A percentile compares a stretch with the other conserved stretches of the same genome.
Conservation (phyloP, 2,329 filamentous ascomycete genomes). For the Penicillium sp. region DNA sequence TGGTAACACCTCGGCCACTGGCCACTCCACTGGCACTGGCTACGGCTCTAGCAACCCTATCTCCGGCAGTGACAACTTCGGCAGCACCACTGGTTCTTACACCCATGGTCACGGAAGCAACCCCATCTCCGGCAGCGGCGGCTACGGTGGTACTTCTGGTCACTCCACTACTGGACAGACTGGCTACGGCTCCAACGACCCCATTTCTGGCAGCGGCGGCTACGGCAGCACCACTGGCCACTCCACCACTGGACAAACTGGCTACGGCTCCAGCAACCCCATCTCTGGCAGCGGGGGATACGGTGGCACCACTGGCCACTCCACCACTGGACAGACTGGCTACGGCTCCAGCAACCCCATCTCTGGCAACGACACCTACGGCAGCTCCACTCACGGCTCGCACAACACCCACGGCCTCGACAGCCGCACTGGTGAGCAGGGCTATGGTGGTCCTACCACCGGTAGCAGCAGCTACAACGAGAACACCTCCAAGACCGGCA, state of each 20-base stretch:
- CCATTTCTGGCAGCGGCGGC: not conserved
- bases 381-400: slow-evolving; percentile 35
- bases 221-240: not conserved
- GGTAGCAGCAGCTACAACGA: slow-evolving; percentile 19
- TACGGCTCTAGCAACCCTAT: not conserved
- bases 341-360: not conserved
- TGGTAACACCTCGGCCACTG: not conserved
- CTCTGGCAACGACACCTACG: slow-evolving; percentile 1
- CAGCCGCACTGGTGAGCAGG: slow-evolving; percentile 11
- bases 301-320: not conserved
- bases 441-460: slow-evolving; percentile 11
- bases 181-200: not conserved
- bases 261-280: slow-evolving; percentile 2
- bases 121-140: slow-evolving; percentile 2
- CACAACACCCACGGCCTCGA: slow-evolving; percentile 55
- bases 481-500: slow-evolving; percentile 4
- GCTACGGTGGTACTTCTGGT: not conserved
- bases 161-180: not conserved
- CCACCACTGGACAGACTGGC: not conserved
- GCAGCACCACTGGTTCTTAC: not conserved
- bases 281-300: slow-evolving; percentile 4
- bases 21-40: not conserved
- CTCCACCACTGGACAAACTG: not conserved
- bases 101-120: not conserved
- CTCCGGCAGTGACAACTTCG: not conserved